Base-by-base conservation (phyloP, 2,329 filamentous ascomycete genomes). In the Capronia epimyces region DNA sequence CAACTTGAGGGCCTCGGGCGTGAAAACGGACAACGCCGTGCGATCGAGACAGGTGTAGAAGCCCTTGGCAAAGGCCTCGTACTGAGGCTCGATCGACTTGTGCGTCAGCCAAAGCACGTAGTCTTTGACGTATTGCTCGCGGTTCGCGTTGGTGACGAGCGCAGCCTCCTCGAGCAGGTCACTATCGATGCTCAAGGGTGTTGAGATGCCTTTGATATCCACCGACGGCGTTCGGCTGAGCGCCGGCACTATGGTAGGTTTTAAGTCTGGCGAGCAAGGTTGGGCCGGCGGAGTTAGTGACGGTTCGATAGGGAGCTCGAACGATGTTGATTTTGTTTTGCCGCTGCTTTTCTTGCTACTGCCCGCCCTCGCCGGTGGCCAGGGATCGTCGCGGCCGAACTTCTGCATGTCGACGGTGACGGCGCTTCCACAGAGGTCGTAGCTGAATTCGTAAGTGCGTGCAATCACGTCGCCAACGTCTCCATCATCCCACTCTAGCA, bases 21-120 rank as follows among this genome's bases (percentile, higher is more conserved):
- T 84, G 55, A 94, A 81, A n/a, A 94, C 76, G 2, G 76, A 75
- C 1, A 95, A 74, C 0, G 86, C 84, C 46, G 83, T 83, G 13
- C 77, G 74, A 53, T 86, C 78, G 21, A 95, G 73, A 60, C 88
- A 90, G 1, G 81, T 77, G 50, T 80, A 79, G 69, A 97, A 96
- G 1, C 93, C 93, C 18, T 79, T 78, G 21, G 83, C 76, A 65
- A 98, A 95, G 1, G 91, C 88, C 45, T 81, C 75, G 60, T 83
- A 89, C 65, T 96, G 90, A 0, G 84, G 81, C 0, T 75, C 72
- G 36, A 97, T 76, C 0, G 89, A 93, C 31, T 86, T 77, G 63
- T 89, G 80, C 0, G 87, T 88, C 21, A 96, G 77, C 75, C 89
- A 94, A 51, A 77, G 77, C 58, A 94, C 85, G 66, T 97, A 97